Percentiles rank a stretch among this genome's conserved stretches.
Conservation (phyloP, 139 green algal genomes). For the Closterium sp. region DNA sequence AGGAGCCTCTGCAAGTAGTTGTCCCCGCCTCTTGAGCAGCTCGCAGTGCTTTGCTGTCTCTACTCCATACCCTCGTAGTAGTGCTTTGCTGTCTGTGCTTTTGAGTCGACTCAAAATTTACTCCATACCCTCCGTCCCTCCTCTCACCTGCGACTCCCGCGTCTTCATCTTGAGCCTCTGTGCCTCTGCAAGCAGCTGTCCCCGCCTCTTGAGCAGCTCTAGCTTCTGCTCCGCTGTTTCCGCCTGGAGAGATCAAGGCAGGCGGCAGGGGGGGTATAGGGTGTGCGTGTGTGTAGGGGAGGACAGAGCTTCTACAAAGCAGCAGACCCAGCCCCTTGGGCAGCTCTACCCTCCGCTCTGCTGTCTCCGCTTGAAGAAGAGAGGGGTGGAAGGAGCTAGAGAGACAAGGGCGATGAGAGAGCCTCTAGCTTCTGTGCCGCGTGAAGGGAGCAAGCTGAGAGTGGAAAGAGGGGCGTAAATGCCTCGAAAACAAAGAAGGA, state of each 20-base stretch:
- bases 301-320: no score
- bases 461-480: no score
- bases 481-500: no score
- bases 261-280: neutral
- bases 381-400: neutral
- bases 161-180: constrained; percentile 22
- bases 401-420: neutral
- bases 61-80: no score
- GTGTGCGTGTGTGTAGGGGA: neutral
- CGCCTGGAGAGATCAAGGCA: neutral
- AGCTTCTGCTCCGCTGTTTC: constrained; percentile 20
- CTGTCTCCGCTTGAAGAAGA: no score
- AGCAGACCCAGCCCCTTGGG: no score
- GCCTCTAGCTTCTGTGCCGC: neutral
- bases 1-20: neutral
- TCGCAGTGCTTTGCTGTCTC: no score
- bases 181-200: constrained; percentile 36
- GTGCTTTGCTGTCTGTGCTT: no score
- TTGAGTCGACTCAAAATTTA: no score
- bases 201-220: constrained; percentile 38
- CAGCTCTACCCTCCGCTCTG: no score
- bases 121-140: neutral
- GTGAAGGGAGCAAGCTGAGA: neutral
- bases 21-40: neutral
- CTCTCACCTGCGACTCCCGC: constrained; percentile 10